phyloP scores from a whole-genome alignment of 1,284 basidiomycete genomes.

The Malassezia arunalokei region DNA sequence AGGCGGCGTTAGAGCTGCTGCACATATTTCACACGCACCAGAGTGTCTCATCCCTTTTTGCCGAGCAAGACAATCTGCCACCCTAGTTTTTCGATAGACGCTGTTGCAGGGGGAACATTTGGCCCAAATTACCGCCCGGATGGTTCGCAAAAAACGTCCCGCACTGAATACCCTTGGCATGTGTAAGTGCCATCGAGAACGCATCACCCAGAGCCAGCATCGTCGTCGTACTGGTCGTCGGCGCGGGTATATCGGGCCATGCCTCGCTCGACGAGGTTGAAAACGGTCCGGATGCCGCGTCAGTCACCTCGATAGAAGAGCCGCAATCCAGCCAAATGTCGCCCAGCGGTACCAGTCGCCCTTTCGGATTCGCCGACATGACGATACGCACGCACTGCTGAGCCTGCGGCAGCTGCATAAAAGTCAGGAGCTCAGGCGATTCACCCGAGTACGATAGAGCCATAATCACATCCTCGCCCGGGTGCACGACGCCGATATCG shows the following conservation, averaged over 20 bases:
- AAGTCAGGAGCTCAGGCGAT: slow-evolving; percentile 44
- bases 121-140: slow-evolving; percentile 46
- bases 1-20: slow-evolving; percentile 29
- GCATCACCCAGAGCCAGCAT: slow-evolving; percentile 48
- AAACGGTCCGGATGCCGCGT: not conserved
- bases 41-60: not conserved
- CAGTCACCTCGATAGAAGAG: not conserved
- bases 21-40: slow-evolving; percentile 23
- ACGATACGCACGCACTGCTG: slow-evolving; percentile 44
- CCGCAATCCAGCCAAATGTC: slow-evolving; percentile 45
- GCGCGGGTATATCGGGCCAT: slow-evolving; percentile 41
- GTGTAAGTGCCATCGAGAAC: slow-evolving; percentile 38
- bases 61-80: no score
- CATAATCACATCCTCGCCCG: slow-evolving; percentile 3
- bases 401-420: slow-evolving; percentile 42
- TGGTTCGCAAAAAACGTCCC: slow-evolving; percentile 44
- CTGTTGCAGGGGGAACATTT: slow-evolving; percentile 10
- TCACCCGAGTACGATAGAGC: slow-evolving; percentile 44
- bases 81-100: not conserved
- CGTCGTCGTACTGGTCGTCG: slow-evolving; percentile 45
- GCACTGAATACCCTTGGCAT: slow-evolving; percentile 23
- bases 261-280: slow-evolving; percentile 16
- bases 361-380: slow-evolving; percentile 39
- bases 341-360: slow-evolving; percentile 38
- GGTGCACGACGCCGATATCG: slow-evolving; percentile 45